These are phyloP conservation scores for Coemansia sp. DNA, from an alignment of 192 early-diverging fungal species.

Conservation along the genomic window DNA sequence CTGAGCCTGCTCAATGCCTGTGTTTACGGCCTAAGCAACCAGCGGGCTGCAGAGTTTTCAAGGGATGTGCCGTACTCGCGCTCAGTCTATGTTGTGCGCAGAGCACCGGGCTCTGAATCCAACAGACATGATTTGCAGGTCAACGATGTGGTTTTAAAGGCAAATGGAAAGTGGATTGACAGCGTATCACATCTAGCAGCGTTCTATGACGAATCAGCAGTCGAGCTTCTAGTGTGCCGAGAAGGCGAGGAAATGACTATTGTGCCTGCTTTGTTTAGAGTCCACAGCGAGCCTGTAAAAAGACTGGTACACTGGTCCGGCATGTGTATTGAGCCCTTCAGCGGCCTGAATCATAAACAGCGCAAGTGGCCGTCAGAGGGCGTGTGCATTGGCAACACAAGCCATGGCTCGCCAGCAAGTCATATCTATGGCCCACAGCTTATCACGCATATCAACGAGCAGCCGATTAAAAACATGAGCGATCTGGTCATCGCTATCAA, in stretches of 20 bases:
- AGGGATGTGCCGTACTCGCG: neutral
- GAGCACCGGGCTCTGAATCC: neutral
- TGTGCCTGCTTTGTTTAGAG: neutral
- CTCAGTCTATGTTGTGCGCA: neutral
- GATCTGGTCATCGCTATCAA: slow-evolving; percentile 6
- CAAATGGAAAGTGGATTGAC: slow-evolving; percentile 6
- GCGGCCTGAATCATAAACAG: slow-evolving; percentile 3
- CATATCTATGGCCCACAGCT: slow-evolving; percentile 7
- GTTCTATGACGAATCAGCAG: slow-evolving; percentile 1
- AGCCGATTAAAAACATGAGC: slow-evolving; percentile 1
- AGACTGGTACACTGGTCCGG: slow-evolving; percentile 14
- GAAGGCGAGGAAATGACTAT: slow-evolving; percentile 1
- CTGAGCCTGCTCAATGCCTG: slow-evolving; percentile 12
- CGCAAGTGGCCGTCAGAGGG: slow-evolving; percentile 7
- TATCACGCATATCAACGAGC: slow-evolving; percentile 6
- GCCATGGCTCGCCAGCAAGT: neutral
- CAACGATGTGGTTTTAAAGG: slow-evolving; percentile 12
- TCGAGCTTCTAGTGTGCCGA: slow-evolving; percentile 9
- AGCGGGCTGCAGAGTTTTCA: slow-evolving; percentile 5
- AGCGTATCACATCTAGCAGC: neutral
- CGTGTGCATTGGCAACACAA: neutral
- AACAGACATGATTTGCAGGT: neutral
- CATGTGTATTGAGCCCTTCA: slow-evolving; percentile 5
- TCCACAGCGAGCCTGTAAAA: neutral
- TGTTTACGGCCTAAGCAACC: slow-evolving; percentile 11